These are phyloP conservation scores for Lathyrus sativus DNA, from an alignment of 306 rosid genomes.

Conservation along the genomic window DNA sequence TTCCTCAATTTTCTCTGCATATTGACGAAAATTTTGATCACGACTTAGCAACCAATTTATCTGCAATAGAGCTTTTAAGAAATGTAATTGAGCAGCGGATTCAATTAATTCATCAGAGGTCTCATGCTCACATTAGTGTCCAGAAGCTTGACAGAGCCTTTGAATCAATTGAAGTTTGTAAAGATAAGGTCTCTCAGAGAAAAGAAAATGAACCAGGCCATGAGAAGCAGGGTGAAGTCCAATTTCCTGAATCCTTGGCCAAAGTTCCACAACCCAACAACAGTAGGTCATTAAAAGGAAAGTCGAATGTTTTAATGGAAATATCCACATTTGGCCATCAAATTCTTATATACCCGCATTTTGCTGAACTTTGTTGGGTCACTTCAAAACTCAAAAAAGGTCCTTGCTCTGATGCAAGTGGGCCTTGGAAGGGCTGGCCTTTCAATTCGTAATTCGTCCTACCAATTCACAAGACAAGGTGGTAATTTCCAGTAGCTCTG, in stretches of 20 bases:
- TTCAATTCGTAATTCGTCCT: no score
- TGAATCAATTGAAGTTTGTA: conserved; percentile 38
- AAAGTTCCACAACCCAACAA: no score
- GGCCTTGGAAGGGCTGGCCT: conserved; percentile 99
- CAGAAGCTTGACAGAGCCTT: conserved; percentile 36
- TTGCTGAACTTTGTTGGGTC: no score
- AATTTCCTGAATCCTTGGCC: conserved; percentile 46
- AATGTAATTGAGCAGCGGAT: conserved; percentile 64
- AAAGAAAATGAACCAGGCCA: conserved; percentile 42
- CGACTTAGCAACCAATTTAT: conserved; percentile 56
- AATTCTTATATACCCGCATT: no score
- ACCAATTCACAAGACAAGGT: conserved; percentile 56
- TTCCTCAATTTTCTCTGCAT: no score
- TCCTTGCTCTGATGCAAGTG: conserved; percentile 80
- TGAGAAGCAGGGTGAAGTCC: conserved; percentile 36
- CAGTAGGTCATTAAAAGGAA: no score
- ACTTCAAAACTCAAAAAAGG: no score
- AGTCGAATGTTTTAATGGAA: no score
- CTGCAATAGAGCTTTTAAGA: conserved; percentile 66
- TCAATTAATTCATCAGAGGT: conserved; percentile 71
- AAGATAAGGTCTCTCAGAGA: conserved; percentile 35
- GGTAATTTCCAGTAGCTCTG: conserved; percentile 47
- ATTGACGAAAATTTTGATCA: conserved; percentile 63
- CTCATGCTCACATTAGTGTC: conserved; percentile 52
- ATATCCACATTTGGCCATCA: no score